Base-by-base conservation (phyloP, 345 rosid species). In the Microthlaspi erraticum region DNA sequence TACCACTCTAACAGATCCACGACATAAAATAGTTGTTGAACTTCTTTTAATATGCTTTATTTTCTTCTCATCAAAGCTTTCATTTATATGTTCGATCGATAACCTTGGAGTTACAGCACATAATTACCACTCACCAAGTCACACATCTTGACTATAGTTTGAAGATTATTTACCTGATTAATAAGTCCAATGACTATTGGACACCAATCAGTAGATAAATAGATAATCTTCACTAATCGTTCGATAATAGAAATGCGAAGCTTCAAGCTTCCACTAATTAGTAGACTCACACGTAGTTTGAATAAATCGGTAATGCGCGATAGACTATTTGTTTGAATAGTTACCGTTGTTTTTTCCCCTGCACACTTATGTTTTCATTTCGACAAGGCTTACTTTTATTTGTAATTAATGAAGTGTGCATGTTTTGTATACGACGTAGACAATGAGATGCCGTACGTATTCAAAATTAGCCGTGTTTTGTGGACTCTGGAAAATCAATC, bases 401-500 rank as follows among this genome's bases (percentile, higher is more conserved):
- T 44, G 9, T n/a, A n/a, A n/a, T 2, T 20, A 5, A 26, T n/a
- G 4, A 26, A 26, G 29, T 26, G 29, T 26, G 29, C 29, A 26
- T 26, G 9, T 64, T 49, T 6, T 45, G n/a, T 42, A 31, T 37
- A 14, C 53, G 57, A 48, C 29, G 52, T 53, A 31, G 63, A 55
- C 43, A 42, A 18, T 18, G 33, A 54, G 39, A 66, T 29, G 71
- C 51, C 41, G 8, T 52, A 29, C 39, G 32, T 29, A 29, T 54
- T 54, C 43, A 2, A 5, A 17, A 43, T 23, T 55, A 68, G 54
- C 44, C 20, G 43, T 43, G 53, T 43, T 43, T 32, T 18, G 72
- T 68, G 44, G 72, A 68, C 71, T 65, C 49, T 7, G 7, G 17
- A n/a, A 64, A 48, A 33, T 34, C 26, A 55, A 53, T 19, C 3